Evolutionary conservation across 768 basidiomycete genomes (phyloP).

Genomic region (Boletus rubropictus): DNA sequence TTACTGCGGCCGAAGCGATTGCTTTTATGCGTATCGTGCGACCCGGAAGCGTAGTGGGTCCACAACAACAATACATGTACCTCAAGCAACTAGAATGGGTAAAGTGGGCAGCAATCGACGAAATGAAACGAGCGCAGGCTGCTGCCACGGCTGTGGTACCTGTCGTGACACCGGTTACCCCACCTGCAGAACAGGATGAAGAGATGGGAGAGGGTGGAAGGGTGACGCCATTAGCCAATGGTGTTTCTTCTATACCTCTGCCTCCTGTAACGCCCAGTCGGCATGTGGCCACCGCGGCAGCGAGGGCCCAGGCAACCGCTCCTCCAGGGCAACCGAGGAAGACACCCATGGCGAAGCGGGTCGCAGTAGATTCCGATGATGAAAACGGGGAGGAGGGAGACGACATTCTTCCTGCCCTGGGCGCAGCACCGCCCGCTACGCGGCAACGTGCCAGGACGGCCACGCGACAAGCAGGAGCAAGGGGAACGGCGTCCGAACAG

Average conservation of each 20-base stretch:
- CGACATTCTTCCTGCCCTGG: slow-evolving; percentile 62
- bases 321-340: slow-evolving; percentile 85
- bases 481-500: slow-evolving; percentile 64
- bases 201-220: slow-evolving; percentile 47
- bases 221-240: slow-evolving; percentile 24
- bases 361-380: slow-evolving; percentile 61
- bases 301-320: slow-evolving; percentile 63
- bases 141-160: slow-evolving; percentile 36
- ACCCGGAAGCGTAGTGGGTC: slow-evolving; percentile 89
- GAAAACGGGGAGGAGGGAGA: slow-evolving; percentile 51
- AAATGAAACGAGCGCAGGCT: slow-evolving; percentile 46
- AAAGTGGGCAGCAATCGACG: slow-evolving; percentile 88
- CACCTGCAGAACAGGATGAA: slow-evolving; percentile 72
- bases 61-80: slow-evolving; percentile 93
- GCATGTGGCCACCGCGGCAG: slow-evolving; percentile 63
- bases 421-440: slow-evolving; percentile 38
- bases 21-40: slow-evolving; percentile 98
- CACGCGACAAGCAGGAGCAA: slow-evolving; percentile 34
- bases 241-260: slow-evolving; percentile 28
- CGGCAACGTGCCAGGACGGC: slow-evolving; percentile 35
- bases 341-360: slow-evolving; percentile 74
- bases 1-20: slow-evolving; percentile 92
- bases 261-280: slow-evolving; percentile 81
- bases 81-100: slow-evolving; percentile 91
- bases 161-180: slow-evolving; percentile 69